Percentiles rank a stretch among this genome's conserved stretches.
phyloP scores from a whole-genome alignment of 2,329 filamentous ascomycete genomes.

The Zasmidium cellare region DNA sequence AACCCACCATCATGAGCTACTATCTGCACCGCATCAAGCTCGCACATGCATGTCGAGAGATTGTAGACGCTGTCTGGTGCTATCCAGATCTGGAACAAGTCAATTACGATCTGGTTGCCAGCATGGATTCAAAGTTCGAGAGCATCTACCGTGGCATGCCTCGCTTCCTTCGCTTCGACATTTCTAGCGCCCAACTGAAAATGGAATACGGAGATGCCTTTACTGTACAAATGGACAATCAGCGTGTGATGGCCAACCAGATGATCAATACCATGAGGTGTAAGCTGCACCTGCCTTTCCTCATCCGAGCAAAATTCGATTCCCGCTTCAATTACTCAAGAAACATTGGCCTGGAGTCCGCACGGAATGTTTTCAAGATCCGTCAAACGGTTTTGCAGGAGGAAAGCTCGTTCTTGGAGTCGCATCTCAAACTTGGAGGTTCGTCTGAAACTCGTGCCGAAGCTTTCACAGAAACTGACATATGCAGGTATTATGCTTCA shows the following conservation, averaged over 20 bases:
- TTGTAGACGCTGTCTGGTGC: conserved; percentile 38
- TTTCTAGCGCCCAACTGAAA: conserved; percentile 11
- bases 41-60: conserved; percentile 40
- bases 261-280: conserved; percentile 25
- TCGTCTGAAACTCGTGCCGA: too few relatives aligned
- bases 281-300: conserved; percentile 31
- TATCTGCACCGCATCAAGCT: conserved; percentile 45
- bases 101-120: conserved; percentile 17
- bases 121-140: conserved; percentile 24
- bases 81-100: conserved; percentile 20
- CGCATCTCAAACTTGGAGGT: conserved; percentile 6
- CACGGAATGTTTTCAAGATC: conserved; percentile 19
- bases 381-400: conserved; percentile 10
- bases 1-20: conserved; percentile 49
- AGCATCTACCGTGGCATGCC: conserved; percentile 20
- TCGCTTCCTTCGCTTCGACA: conserved; percentile 15
- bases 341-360: conserved; percentile 22
- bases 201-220: conserved; percentile 10
- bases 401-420: background rate
- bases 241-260: conserved; percentile 21
- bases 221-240: conserved; percentile 7
- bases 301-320: conserved; percentile 23
- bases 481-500: conserved; percentile 19
- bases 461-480: too few relatives aligned
- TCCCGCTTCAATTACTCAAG: conserved; percentile 23